Base-by-base conservation (phyloP, 164 flowering plant genomes). In the Sextonia rubra region DNA sequence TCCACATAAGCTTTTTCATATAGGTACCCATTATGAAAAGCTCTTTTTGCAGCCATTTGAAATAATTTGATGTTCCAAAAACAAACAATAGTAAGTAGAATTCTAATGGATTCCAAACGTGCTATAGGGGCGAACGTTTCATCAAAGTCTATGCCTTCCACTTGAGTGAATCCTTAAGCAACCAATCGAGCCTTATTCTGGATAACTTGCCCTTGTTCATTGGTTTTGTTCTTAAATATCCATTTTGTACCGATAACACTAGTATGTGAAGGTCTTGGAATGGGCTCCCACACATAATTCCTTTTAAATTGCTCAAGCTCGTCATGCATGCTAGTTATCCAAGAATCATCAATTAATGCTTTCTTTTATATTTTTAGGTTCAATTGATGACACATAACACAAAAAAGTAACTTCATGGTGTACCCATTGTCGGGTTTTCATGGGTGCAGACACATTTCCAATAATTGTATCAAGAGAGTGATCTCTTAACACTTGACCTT, bases 1-100 rank as follows among this genome's bases (percentile, higher is more conserved):
- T 48, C 18, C 1, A 69, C 71, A 69, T 49, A 48, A 22, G 49
- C 60, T n/a, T 55, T 27, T 49, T 69, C 71, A n/a, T 18, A 1
- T 14, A 69, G 2, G 27, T 66, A 18, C 17, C 69, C 48, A 32
- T 66, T 66, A 1, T 30, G 20, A 20, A 66, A 69, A 12, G 37
- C 62, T 12, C 60, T 69, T 48, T 47, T 3, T 7, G 49, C 61
- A 69, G 48, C 71, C 71, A 69, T 69, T 69, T 69, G 60, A 69
- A 32, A 69, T 3, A 69, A 15, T 25, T 48, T 69, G 22, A 69
- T 48, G 1, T 24, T 4, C 25, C 12, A 12, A 22, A 1, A 22
- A 2, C 58, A 48, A 11, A 61, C 62, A 52, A 48, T 22, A 24
- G 62, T 4, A 0, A 69, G 5, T 2, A 52, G 24, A 11, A 69